Base-by-base conservation (phyloP, 1,284 basidiomycete genomes). In the Moniliophthora roreri region DNA sequence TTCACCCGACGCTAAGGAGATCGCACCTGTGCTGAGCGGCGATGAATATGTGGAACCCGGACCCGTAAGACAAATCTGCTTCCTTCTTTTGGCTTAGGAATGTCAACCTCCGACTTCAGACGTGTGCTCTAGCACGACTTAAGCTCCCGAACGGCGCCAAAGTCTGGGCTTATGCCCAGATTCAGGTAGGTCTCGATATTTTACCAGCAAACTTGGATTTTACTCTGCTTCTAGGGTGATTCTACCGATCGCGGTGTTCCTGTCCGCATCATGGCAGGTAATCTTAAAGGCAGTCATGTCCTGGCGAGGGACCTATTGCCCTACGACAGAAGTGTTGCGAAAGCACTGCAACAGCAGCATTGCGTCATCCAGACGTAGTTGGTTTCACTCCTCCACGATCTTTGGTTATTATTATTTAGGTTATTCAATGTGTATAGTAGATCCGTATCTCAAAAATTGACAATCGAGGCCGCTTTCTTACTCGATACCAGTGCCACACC, bases 111-210 rank as follows among this genome's bases (percentile, higher is more conserved):
- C n/a, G 24, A 13, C 45, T 21, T 7, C 2, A 47, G 7, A 45
- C 35, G 1, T 47, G 28, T 16, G 45, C 45, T 38, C 44, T 16
- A 16, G 38, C 46, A 9, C 23, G 20, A 23, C 18, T 38, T 5
- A 21, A 46, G 8, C 11, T 32, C 28, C n/a, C n/a, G n/a, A 32
- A 32, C 39, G 10, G 11, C 34, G 24, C 4, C 5, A 21, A 38
- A 4, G 26, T 18, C n/a, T 53, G 51, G 51, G 28, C 35, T 26
- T 18, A 36, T 36, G 51, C 51, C 6, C 18, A 35, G 23, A 36
- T 53, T 15, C 34, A 23, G 23, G 51, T 53, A 15, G 20, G 5
- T 7, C 24, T n/a, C 37, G 26, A 16, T 9, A 5, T 24, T 18
- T 2, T 39, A 6, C 18, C 34, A 5, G 45, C 3, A 32, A n/a